phyloP scores from a whole-genome alignment of 345 rosid genomes.

The Brassica napus region Da-Ae NC_063435.1:5135501-5136000 shows the following conservation, averaged over 20 bases:
- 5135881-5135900: background rate
- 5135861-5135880: background rate
- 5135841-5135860: background rate
- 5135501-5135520: too few species aligned
- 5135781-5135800: too few species aligned
- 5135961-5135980: too few species aligned
- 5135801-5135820: background rate
- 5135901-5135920: background rate
- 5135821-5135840: background rate
- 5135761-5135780: background rate
- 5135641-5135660: background rate
- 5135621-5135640: too few species aligned
- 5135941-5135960: too few species aligned
- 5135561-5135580: too few species aligned
- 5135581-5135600: too few species aligned
- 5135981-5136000: background rate
- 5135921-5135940: background rate
- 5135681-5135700: background rate
- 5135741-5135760: background rate
- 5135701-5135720: background rate
- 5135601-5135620: too few species aligned
- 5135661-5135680: background rate
- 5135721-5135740: background rate
- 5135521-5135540: too few species aligned
- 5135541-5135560: too few species aligned